A percentile compares a stretch with the other conserved stretches of the same genome.
Conservation (phyloP, 805 yeast species). For the Kuraishia hungarica region DNA sequence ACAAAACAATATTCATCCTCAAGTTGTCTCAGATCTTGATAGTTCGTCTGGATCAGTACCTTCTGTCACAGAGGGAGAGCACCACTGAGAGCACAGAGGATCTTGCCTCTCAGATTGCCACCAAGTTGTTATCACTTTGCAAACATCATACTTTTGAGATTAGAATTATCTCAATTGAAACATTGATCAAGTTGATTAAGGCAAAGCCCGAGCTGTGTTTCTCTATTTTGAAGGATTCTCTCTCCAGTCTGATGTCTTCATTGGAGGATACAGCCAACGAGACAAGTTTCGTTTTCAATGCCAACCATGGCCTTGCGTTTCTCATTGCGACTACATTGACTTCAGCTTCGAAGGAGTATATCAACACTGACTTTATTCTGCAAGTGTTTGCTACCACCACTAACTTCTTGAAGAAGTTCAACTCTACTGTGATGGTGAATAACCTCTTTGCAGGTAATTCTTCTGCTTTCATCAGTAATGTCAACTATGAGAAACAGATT, state of each 20-base stretch:
- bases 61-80: constrained; percentile 20
- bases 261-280: constrained; percentile 23
- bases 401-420: constrained; percentile 22
- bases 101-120: constrained; percentile 22
- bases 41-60: constrained; percentile 20
- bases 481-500: constrained; percentile 26
- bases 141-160: constrained; percentile 28
- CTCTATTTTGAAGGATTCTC: constrained; percentile 23
- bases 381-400: constrained; percentile 19
- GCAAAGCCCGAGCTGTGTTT: constrained; percentile 22
- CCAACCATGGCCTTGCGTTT: constrained; percentile 22
- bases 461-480: constrained; percentile 18
- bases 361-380: constrained; percentile 22
- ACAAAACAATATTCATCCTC: constrained; percentile 13
- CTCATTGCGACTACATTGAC: constrained; percentile 23
- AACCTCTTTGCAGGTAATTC: constrained; percentile 22
- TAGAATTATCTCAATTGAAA: constrained; percentile 31
- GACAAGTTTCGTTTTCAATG: constrained; percentile 14
- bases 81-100: constrained; percentile 8
- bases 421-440: constrained; percentile 24
- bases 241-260: constrained; percentile 24
- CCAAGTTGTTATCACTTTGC: constrained; percentile 26
- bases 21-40: constrained; percentile 19
- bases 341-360: constrained; percentile 18
- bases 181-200: constrained; percentile 23